Evolutionary conservation across 805 yeast species (phyloP).

Genomic region (Kluyveromyces starmeri): DNA sequence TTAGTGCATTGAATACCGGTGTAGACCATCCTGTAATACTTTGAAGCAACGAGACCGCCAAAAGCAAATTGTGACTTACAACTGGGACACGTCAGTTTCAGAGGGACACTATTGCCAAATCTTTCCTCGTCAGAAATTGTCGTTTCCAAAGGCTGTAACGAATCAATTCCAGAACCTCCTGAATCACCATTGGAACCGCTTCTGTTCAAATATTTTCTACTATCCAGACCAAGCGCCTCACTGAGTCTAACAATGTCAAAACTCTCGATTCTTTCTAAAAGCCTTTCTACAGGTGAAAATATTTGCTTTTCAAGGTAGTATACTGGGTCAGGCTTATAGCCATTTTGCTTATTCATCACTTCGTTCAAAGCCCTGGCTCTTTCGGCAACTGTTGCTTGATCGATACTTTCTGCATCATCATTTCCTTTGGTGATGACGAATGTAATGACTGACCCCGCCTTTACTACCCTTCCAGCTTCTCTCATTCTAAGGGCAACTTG

Average conservation of each 20-base stretch:
- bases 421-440: constrained; percentile 56
- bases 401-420: constrained; percentile 31
- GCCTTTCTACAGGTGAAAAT: constrained; percentile 81
- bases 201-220: constrained; percentile 46
- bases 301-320: constrained; percentile 85
- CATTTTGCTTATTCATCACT: constrained; percentile 42
- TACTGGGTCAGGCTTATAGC: constrained; percentile 59
- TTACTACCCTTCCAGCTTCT: constrained; percentile 75
- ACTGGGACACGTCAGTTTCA: constrained; percentile 46
- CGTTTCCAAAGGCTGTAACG: constrained; percentile 68
- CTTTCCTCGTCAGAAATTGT: constrained; percentile 75
- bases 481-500: constrained; percentile 80
- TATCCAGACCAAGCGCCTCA: constrained; percentile 66
- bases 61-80: constrained; percentile 57
- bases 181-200: constrained; percentile 19
- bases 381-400: constrained; percentile 45
- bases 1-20: constrained; percentile 63
- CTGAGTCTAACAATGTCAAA: constrained; percentile 75
- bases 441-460: constrained; percentile 85
- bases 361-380: constrained; percentile 81
- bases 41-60: constrained; percentile 66
- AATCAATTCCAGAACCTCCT: constrained; percentile 27
- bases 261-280: constrained; percentile 79
- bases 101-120: constrained; percentile 53
- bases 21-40: constrained; percentile 50